These are phyloP conservation scores for Pythium plurisporium DNA, from an alignment of 352 stramenopile genomes.

Conservation along the genomic window DNA sequence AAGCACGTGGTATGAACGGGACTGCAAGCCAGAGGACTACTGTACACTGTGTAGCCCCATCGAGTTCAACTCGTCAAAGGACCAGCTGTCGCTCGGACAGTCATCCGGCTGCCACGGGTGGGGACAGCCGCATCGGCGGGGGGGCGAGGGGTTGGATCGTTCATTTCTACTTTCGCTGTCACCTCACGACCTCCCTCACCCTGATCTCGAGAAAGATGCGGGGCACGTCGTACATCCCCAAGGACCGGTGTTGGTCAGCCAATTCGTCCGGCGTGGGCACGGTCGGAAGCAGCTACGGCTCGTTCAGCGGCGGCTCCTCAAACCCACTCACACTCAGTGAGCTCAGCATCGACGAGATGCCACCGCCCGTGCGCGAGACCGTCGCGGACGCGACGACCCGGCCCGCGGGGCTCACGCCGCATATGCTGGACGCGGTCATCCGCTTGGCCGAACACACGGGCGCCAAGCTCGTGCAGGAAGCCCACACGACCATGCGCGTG, in stretches of 20 bases:
- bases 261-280: slow-evolving; percentile 10
- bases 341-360: not conserved
- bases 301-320: not conserved
- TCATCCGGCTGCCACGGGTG: too few relatives aligned
- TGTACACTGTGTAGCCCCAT: too few relatives aligned
- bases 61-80: too few relatives aligned
- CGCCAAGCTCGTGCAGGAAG: slow-evolving; percentile 6
- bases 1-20: too few relatives aligned
- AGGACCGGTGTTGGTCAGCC: slow-evolving; percentile 12
- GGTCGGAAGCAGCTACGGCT: not conserved
- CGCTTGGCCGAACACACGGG: slow-evolving; percentile 3
- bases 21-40: too few relatives aligned
- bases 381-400: slow-evolving; percentile 9
- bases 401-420: slow-evolving; percentile 5
- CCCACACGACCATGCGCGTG: not conserved
- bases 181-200: too few relatives aligned
- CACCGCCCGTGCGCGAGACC: not conserved
- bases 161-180: too few relatives aligned
- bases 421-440: slow-evolving; percentile 17
- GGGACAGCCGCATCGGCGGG: too few relatives aligned
- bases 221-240: too few relatives aligned
- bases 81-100: too few relatives aligned
- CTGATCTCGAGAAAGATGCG: too few relatives aligned
- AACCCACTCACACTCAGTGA: not conserved
- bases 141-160: too few relatives aligned